These are phyloP conservation scores for Beauveria sp. DNA, from an alignment of 2,329 filamentous ascomycete species.

Conservation along the genomic window DNA sequence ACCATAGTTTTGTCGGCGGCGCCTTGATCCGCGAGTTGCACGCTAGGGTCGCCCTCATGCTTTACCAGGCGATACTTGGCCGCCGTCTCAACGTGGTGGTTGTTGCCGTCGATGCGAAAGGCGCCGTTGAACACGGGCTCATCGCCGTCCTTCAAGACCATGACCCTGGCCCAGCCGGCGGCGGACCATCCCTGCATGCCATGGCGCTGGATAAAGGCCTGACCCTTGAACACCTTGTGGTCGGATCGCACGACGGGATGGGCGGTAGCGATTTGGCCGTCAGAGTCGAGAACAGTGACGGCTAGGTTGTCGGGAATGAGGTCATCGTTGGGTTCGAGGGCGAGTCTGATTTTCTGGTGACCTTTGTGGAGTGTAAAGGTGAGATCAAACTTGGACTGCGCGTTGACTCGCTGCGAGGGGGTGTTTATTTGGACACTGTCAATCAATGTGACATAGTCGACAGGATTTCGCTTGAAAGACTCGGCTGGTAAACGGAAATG, in stretches of 20 bases:
- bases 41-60: slow-evolving; percentile 61
- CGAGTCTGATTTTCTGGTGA: slow-evolving; percentile 65
- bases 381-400: slow-evolving; percentile 76
- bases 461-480: slow-evolving; percentile 67
- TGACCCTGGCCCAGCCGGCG: slow-evolving; percentile 80
- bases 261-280: slow-evolving; percentile 60
- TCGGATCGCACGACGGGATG: slow-evolving; percentile 64
- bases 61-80: slow-evolving; percentile 67
- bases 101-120: slow-evolving; percentile 71
- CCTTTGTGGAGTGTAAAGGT: slow-evolving; percentile 66
- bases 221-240: slow-evolving; percentile 79
- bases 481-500: slow-evolving; percentile 42
- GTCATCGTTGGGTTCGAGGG: slow-evolving; percentile 85
- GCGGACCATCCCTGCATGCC: slow-evolving; percentile 62
- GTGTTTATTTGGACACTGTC: slow-evolving; percentile 72
- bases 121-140: slow-evolving; percentile 82
- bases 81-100: slow-evolving; percentile 78
- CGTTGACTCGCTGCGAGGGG: slow-evolving; percentile 68
- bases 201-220: slow-evolving; percentile 59
- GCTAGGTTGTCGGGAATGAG: slow-evolving; percentile 70
- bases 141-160: slow-evolving; percentile 66
- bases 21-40: slow-evolving; percentile 36
- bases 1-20: slow-evolving; percentile 70
- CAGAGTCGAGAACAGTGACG: slow-evolving; percentile 61
- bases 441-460: slow-evolving; percentile 65